Evolutionary conservation across 1,139 yeast species (phyloP).

Genomic region (Scheffersomyces titani): DNA sequence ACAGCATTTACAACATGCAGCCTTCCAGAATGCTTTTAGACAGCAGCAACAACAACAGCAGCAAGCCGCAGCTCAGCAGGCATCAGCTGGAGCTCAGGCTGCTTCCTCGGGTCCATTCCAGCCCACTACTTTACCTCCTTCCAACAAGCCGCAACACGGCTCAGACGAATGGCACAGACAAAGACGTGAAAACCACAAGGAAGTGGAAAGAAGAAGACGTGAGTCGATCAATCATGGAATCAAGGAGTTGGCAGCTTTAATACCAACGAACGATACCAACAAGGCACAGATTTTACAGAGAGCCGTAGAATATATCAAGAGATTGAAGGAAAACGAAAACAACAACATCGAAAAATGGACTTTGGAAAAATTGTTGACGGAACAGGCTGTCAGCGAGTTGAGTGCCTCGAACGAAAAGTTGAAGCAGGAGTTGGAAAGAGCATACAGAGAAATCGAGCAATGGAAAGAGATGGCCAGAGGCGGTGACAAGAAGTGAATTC

Average conservation of each 20-base stretch:
- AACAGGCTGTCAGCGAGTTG: slow-evolving; percentile 84
- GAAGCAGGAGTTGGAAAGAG: slow-evolving; percentile 78
- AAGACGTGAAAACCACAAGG: slow-evolving; percentile 91
- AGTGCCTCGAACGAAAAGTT: slow-evolving; percentile 77
- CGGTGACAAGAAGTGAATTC: slow-evolving; percentile 2
- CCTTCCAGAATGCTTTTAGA: slow-evolving; percentile 33
- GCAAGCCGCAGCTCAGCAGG: slow-evolving; percentile 15
- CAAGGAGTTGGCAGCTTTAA: slow-evolving; percentile 73
- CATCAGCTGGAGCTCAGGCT: slow-evolving; percentile 1
- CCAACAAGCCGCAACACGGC: slow-evolving; percentile 57
- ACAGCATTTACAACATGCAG: slow-evolving; percentile 28
- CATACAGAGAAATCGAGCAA: slow-evolving; percentile 89
- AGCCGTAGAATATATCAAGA: slow-evolving; percentile 86
- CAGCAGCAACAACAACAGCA: slow-evolving; percentile 21
- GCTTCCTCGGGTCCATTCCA: slow-evolving; percentile 17
- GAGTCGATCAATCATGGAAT: slow-evolving; percentile 91
- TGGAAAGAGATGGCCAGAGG: slow-evolving; percentile 57
- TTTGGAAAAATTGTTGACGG: slow-evolving; percentile 84
- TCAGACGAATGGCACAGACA: slow-evolving; percentile 86
- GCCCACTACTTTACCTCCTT: slow-evolving; percentile 38
- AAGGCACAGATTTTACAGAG: slow-evolving; percentile 87
- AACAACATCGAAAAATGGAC: slow-evolving; percentile 93
- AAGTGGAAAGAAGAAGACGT: slow-evolving; percentile 94
- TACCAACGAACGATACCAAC: slow-evolving; percentile 89
- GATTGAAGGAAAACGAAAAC: slow-evolving; percentile 85